Base-by-base conservation (phyloP, 352 stramenopile species). In the Pythium periplocum region DNA sequence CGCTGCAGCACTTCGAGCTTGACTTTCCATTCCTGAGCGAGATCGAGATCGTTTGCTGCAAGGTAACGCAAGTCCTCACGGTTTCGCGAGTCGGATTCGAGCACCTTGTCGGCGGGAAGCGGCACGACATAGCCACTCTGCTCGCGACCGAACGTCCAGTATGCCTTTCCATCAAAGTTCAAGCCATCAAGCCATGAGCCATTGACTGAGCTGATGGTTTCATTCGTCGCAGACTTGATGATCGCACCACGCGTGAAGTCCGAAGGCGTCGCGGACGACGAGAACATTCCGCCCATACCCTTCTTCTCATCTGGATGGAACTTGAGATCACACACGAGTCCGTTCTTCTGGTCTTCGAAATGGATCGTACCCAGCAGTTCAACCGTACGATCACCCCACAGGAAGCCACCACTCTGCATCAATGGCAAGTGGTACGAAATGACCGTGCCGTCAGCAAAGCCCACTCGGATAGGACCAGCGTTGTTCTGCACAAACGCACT, bases 301-400 rank as follows among this genome's bases (percentile, higher is more conserved):
- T 89, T 88, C 70, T 93, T 93, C 52, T 86, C 79, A 57, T 93
- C 80, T 8, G 83, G 83, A 50, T 93, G 87, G 42, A 93, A 70
- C 12, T 78, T 77, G 53, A 93, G 59, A 48, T 93, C 83, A 36
- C 78, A 91, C 47, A 61, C 53, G 26, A 91, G 55, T 10, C 69
- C 57, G 65, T 91, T 86, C 53, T 77, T 81, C 63, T 78, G 73
- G 68, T 93, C 83, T 54, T 91, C 78, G 55, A 91, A 93, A 38
- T 79, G 4, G 52, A 87, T 83, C 30, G 66, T 70, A 50, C 78
- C 79, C 61, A 78, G 66, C 45, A 93, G 80, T 32, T 93, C 83
- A 26, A 93, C 77, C 8, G 78, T 87, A 51, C 83, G 80, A 59
- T 93, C 83, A 39, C 83, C 83, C 83, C 83, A 93, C 26, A 93